Base-by-base conservation (phyloP, 345 rosid genomes). In the Carallia brachiata region DNA sequence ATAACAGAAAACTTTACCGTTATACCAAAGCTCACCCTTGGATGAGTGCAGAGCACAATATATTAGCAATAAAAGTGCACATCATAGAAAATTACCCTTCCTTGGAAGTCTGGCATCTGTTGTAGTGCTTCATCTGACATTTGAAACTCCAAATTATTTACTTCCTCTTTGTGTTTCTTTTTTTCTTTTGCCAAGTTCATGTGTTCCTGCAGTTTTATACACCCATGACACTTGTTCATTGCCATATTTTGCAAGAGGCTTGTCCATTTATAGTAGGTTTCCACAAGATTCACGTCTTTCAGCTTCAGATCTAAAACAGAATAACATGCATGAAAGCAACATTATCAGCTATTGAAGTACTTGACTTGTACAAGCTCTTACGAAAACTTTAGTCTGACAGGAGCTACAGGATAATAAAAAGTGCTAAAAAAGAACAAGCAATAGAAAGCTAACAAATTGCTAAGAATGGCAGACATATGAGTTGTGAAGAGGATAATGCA, bases 81-180 rank as follows among this genome's bases (percentile, higher is more conserved):
- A 36, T 23, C 58, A 60, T 44, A 47, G 18, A 58, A 72, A 12
- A 81, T 67, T 92, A 95, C 99, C 90, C 97, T 82, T 84, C 93
- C 96, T 77, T 87, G 92, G 85, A 95, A 95, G 30, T 91, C 96
- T 1, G 99, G 96, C 99, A 95, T 95, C 87, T 90, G 99, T 73
- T 82, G 77, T 19, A 95, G 83, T 19, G 99, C 97, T 80, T 92
- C 93, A 78, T 92, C 96, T 19, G 97, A 95, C 88, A 92, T 85
- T 71, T 86, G 73, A 75, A 80, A 90, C 73, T 75, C 68, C 47
- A 90, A 86, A 47, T 57, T 79, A 36, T 68, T 79, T 60, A 95
- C 90, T 78, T 92, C 95, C 32, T 86, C 85, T 74, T 83, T 86
- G 62, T 92, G 87, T 73, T 66, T 67, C 81, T 66, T 87, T 73